phyloP scores from a whole-genome alignment of 2,329 filamentous ascomycete species.

The Sclerotinia nivalis region DNA sequence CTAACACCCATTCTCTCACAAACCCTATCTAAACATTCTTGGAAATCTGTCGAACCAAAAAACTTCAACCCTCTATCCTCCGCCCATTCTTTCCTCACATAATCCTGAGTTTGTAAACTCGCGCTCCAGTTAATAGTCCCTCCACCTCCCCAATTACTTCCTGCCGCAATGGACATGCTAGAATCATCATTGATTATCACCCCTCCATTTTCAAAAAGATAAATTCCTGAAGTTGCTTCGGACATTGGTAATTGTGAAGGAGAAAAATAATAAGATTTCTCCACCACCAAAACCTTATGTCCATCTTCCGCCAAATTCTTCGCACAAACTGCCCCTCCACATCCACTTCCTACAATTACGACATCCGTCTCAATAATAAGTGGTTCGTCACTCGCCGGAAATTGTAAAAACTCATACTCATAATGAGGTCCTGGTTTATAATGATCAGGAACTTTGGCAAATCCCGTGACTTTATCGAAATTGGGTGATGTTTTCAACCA shows the following conservation, averaged over 20 bases:
- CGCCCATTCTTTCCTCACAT: slow-evolving; percentile 81
- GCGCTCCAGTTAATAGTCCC: slow-evolving; percentile 86
- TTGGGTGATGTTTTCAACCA: slow-evolving; percentile 53
- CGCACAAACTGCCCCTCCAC: slow-evolving; percentile 78
- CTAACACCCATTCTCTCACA: slow-evolving; percentile 77
- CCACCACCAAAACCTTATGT: slow-evolving; percentile 74
- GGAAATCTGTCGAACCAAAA: slow-evolving; percentile 72
- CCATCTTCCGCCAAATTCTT: slow-evolving; percentile 79
- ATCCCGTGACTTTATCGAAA: slow-evolving; percentile 58
- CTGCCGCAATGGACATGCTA: slow-evolving; percentile 63
- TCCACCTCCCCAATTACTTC: slow-evolving; percentile 79
- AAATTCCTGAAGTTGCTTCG: slow-evolving; percentile 57
- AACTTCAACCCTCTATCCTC: slow-evolving; percentile 63
- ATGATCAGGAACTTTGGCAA: slow-evolving; percentile 53
- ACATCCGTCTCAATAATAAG: slow-evolving; percentile 75
- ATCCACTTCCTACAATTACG: slow-evolving; percentile 83
- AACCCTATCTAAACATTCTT: slow-evolving; percentile 76
- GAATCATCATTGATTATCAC: slow-evolving; percentile 56
- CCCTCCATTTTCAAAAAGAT: slow-evolving; percentile 71
- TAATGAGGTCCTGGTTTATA: slow-evolving; percentile 43
- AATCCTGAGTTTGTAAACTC: slow-evolving; percentile 65
- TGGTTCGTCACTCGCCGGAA: slow-evolving; percentile 41
- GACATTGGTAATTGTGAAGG: slow-evolving; percentile 74
- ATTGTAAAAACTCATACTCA: slow-evolving; percentile 40
- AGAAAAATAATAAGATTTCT: slow-evolving; percentile 78